Evolutionary conservation across 306 rosid genomes (phyloP).

Genomic region (Vigna angularis): DNA sequence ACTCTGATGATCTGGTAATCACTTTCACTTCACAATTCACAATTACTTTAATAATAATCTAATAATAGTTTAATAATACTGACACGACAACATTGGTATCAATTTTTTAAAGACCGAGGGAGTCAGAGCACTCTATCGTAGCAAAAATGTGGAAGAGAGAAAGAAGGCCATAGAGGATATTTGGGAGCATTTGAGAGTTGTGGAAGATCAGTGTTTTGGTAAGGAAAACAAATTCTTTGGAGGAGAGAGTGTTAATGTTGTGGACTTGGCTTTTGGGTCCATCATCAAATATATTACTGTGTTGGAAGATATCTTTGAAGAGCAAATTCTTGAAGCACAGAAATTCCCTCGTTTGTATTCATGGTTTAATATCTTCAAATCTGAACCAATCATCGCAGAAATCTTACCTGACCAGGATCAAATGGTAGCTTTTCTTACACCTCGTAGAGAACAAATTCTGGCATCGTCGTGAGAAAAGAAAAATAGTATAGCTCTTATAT

Average conservation of each 20-base stretch:
- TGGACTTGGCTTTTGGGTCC: slow-evolving; percentile 51
- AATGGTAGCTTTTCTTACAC: background rate
- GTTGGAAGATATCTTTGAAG: slow-evolving; percentile 27
- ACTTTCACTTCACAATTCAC: too few species aligned
- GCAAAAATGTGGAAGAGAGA: background rate
- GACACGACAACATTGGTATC: background rate
- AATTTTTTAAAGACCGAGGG: background rate
- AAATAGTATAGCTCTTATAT: too few species aligned
- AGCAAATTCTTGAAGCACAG: slow-evolving; percentile 36
- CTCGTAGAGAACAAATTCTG: background rate
- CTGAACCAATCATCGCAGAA: slow-evolving; percentile 35
- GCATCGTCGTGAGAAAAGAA: background rate
- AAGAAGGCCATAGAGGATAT: slow-evolving; percentile 23
- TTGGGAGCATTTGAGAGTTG: slow-evolving; percentile 36
- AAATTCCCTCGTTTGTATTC: slow-evolving; percentile 40
- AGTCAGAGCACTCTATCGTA: background rate
- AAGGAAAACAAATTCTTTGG: slow-evolving; percentile 41
- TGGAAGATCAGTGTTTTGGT: slow-evolving; percentile 43
- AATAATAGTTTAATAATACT: too few species aligned
- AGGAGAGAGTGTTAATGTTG: slow-evolving; percentile 44
- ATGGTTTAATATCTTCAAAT: slow-evolving; percentile 44
- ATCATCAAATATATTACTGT: background rate
- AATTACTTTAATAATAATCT: too few species aligned
- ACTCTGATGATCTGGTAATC: slow-evolving; percentile 38
- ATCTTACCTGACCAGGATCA: slow-evolving; percentile 43